Evolutionary conservation across 805 yeast species (phyloP).

Genomic region (Ogataea sp.): DNA sequence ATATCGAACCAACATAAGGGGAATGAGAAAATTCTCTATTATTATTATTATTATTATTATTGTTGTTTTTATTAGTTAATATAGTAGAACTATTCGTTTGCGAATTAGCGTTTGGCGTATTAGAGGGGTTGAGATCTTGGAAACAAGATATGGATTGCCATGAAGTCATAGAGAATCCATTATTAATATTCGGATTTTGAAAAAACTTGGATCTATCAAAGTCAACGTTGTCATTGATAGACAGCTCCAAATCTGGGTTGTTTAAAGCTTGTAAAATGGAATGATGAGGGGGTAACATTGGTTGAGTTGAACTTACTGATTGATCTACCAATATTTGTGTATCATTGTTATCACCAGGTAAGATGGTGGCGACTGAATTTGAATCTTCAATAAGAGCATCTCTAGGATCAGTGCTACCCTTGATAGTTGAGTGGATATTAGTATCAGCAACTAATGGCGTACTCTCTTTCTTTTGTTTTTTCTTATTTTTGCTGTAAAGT

Average conservation of each 20-base stretch:
- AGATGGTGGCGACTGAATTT: not conserved
- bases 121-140: not conserved
- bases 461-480: no score
- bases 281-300: conserved; percentile 21
- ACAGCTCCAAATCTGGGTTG: conserved; percentile 22
- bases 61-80: no score
- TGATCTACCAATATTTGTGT: no score
- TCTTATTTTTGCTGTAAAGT: no score
- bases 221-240: conserved; percentile 2
- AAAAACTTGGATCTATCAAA: not conserved
- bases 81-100: no score
- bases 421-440: not conserved
- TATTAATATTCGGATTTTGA: no score
- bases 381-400: not conserved
- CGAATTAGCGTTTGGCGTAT: no score
- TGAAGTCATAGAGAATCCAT: conserved; percentile 26
- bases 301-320: not conserved
- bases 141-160: conserved; percentile 24
- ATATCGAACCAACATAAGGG: conserved; percentile 22
- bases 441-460: no score
- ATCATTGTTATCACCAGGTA: not conserved
- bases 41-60: not conserved
- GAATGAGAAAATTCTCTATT: conserved; percentile 1
- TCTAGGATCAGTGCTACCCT: not conserved
- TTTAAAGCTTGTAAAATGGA: conserved; percentile 25